Evolutionary conservation across 2,329 filamentous ascomycete genomes (phyloP).

Genomic region (Cercospora berteroae): DNA sequence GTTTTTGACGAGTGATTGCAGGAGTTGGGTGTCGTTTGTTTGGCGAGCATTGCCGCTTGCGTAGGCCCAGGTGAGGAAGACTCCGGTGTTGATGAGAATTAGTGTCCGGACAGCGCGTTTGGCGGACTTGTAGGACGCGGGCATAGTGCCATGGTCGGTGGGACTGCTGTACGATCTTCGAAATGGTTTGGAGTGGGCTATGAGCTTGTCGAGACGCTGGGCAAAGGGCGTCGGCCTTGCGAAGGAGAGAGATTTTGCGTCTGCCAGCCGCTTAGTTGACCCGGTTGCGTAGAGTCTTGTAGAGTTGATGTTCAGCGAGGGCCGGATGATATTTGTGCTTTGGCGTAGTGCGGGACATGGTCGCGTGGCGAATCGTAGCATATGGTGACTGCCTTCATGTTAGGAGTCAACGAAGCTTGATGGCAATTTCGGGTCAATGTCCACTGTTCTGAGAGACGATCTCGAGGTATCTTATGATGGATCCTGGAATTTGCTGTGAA

Average conservation of each 20-base stretch:
- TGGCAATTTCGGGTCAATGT: neutral
- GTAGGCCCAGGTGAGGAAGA: conserved; percentile 43
- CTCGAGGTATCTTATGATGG: neutral
- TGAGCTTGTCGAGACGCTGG: neutral
- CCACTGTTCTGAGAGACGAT: neutral
- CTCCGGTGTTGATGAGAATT: conserved; percentile 42
- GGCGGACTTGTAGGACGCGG: conserved; percentile 2
- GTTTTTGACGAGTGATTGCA: conserved; percentile 29
- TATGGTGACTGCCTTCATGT: neutral
- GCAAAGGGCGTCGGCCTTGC: neutral
- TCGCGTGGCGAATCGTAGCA: neutral
- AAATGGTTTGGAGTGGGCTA: neutral
- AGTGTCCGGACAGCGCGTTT: conserved; percentile 36
- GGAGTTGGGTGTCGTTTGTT: conserved; percentile 23
- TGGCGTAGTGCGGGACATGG: neutral
- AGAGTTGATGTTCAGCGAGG: neutral
- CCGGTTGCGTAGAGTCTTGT: neutral
- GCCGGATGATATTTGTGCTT: neutral
- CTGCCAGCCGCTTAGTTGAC: neutral
- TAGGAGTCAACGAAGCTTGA: neutral
- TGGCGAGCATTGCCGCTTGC: conserved; percentile 13
- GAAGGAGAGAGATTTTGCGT: neutral
- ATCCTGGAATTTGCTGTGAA: neutral
- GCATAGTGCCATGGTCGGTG: neutral
- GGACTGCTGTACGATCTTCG: neutral